These are phyloP conservation scores for Earliella scabrosa DNA, from an alignment of 1,284 basidiomycete species.

Conservation along the genomic window DNA sequence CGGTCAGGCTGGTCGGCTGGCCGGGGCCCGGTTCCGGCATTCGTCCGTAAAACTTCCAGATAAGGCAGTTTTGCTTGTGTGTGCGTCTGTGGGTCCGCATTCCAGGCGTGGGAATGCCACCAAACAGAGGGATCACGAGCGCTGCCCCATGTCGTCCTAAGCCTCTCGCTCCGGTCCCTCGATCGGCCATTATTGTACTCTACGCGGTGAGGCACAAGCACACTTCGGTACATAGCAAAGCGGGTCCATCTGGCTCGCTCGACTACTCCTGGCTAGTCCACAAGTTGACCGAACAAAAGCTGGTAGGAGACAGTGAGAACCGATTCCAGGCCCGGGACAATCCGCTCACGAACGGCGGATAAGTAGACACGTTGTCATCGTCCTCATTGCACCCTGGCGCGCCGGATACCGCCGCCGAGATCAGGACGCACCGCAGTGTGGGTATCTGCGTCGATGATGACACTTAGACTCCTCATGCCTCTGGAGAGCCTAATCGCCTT, in stretches of 20 bases:
- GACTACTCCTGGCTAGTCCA: too few relatives aligned
- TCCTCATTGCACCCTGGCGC: too few relatives aligned
- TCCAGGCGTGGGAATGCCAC: conserved; percentile 7
- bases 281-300: background rate
- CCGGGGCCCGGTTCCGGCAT: background rate
- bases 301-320: background rate
- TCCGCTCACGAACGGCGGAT: too few relatives aligned
- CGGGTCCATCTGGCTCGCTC: too few relatives aligned
- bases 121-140: conserved; percentile 5
- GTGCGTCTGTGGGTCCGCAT: conserved; percentile 18
- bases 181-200: background rate
- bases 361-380: background rate
- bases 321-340: too few relatives aligned
- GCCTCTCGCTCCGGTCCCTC: background rate
- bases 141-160: background rate
- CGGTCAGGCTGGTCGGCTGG: too few relatives aligned
- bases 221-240: too few relatives aligned
- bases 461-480: too few relatives aligned
- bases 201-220: background rate
- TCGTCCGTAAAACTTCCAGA: background rate
- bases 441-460: too few relatives aligned
- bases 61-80: conserved; percentile 5
- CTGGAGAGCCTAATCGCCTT: too few relatives aligned
- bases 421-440: too few relatives aligned
- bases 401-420: too few relatives aligned